Evolutionary conservation across 2,329 filamentous ascomycete species (phyloP).

Genomic region (Pseudocercospora cruenta): DNA sequence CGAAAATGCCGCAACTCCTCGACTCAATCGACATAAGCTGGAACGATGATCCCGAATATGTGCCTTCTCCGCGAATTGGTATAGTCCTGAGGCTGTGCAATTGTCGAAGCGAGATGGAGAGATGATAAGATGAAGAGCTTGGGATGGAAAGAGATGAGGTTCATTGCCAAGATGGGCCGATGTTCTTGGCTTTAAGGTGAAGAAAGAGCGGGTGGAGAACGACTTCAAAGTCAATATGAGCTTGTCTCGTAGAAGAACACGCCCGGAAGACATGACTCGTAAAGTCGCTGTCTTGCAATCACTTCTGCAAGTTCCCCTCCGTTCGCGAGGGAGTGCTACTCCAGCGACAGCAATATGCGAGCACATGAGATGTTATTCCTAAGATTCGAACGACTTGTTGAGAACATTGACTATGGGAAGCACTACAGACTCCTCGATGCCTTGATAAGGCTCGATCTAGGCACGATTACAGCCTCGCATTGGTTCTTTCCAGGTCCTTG

Average conservation of each 20-base stretch:
- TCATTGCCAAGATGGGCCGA: not conserved
- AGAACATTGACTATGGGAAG: too few relatives aligned
- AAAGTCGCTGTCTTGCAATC: too few relatives aligned
- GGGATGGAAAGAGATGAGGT: not conserved
- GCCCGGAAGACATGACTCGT: not conserved
- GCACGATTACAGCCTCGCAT: too few relatives aligned
- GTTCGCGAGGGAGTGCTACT: too few relatives aligned
- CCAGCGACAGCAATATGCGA: too few relatives aligned
- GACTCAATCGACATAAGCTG: not conserved
- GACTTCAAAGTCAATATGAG: not conserved
- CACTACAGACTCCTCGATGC: too few relatives aligned
- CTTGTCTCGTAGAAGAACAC: not conserved
- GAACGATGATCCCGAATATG: not conserved
- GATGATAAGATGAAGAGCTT: not conserved
- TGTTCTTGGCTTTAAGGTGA: not conserved
- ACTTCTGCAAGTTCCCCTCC: too few relatives aligned
- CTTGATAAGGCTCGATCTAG: too few relatives aligned
- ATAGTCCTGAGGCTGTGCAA: not conserved
- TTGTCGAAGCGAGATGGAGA: not conserved
- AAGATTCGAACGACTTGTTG: too few relatives aligned
- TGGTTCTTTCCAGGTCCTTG: too few relatives aligned
- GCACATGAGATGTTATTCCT: too few relatives aligned
- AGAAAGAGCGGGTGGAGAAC: not conserved
- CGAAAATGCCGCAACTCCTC: conserved; percentile 5
- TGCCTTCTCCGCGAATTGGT: not conserved